Percentiles rank a stretch among this genome's conserved stretches.
These are phyloP conservation scores for Coniochaeta sp. DNA, from an alignment of 2,329 filamentous ascomycete genomes.

Conservation along the genomic window DNA sequence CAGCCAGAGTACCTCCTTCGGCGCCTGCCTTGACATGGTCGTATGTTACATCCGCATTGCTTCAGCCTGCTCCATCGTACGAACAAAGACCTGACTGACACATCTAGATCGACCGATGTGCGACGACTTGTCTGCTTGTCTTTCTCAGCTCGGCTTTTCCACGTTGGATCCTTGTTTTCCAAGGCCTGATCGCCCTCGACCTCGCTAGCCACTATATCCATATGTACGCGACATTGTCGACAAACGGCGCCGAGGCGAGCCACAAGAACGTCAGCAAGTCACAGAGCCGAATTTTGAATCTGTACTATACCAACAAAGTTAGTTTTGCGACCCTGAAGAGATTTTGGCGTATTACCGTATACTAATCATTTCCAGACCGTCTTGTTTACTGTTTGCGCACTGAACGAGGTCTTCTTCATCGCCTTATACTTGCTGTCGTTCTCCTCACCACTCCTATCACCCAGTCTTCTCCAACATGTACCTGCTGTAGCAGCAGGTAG, in stretches of 20 bases:
- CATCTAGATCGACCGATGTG: background rate
- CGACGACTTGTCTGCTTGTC: constrained; percentile 82
- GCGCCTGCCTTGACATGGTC: constrained; percentile 97
- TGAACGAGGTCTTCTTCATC: constrained; percentile 98
- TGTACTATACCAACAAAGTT: constrained; percentile 98
- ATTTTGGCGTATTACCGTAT: background rate
- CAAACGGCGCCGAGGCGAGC: constrained; percentile 71
- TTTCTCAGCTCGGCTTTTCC: constrained; percentile 94
- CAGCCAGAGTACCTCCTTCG: constrained; percentile 90
- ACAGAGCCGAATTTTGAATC: constrained; percentile 80
- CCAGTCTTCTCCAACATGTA: constrained; percentile 64
- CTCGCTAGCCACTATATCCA: constrained; percentile 97
- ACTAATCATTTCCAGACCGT: constrained; percentile 55
- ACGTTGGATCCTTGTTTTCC: constrained; percentile 88
- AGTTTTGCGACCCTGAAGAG: constrained; percentile 14
- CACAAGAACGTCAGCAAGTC: constrained; percentile 92
- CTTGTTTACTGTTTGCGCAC: constrained; percentile 78
- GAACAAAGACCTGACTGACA: background rate
- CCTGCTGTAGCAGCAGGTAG: constrained; percentile 51
- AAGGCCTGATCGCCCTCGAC: constrained; percentile 85
- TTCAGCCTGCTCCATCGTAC: background rate
- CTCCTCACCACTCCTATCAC: constrained; percentile 81
- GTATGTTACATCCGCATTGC: background rate
- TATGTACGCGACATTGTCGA: constrained; percentile 92
- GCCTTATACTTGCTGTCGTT: constrained; percentile 96